These are phyloP conservation scores for Pisolithus albus DNA, from an alignment of 768 basidiomycete genomes.

Conservation along the genomic window DNA sequence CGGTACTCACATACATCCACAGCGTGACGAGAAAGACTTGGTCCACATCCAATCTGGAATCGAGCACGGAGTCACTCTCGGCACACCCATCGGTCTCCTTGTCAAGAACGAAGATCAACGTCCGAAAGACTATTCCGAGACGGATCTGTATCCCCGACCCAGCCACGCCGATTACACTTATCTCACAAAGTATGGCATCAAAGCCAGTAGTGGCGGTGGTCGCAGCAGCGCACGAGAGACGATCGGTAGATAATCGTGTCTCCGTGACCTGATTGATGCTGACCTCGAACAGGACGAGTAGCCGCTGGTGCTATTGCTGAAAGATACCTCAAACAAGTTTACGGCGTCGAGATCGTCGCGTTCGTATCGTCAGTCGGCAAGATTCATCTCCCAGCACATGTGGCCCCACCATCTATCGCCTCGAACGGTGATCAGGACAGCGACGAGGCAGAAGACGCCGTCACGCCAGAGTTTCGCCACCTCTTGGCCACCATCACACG, in stretches of 20 bases:
- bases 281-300: conserved; percentile 62
- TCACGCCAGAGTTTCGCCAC: conserved; percentile 76
- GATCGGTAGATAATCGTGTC: conserved; percentile 53
- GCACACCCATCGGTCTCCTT: conserved; percentile 94
- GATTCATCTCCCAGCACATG: conserved; percentile 62
- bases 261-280: not conserved
- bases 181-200: conserved; percentile 93
- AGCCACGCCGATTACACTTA: conserved; percentile 99
- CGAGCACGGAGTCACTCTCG: conserved; percentile 91
- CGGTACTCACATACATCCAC: not conserved
- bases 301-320: conserved; percentile 98
- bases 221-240: conserved; percentile 94
- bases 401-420: conserved; percentile 35
- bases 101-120: conserved; percentile 98
- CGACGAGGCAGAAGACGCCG: conserved; percentile 60
- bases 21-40: conserved; percentile 94
- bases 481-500: conserved; percentile 77
- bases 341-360: conserved; percentile 91
- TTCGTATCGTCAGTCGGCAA: conserved; percentile 97
- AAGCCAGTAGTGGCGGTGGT: conserved; percentile 95
- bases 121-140: conserved; percentile 97
- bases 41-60: conserved; percentile 91
- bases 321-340: conserved; percentile 80
- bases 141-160: conserved; percentile 93
- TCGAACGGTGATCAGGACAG: conserved; percentile 48